These are phyloP conservation scores for Erodium texanum DNA, from an alignment of 441 rosid genomes.

Conservation along the genomic window DNA sequence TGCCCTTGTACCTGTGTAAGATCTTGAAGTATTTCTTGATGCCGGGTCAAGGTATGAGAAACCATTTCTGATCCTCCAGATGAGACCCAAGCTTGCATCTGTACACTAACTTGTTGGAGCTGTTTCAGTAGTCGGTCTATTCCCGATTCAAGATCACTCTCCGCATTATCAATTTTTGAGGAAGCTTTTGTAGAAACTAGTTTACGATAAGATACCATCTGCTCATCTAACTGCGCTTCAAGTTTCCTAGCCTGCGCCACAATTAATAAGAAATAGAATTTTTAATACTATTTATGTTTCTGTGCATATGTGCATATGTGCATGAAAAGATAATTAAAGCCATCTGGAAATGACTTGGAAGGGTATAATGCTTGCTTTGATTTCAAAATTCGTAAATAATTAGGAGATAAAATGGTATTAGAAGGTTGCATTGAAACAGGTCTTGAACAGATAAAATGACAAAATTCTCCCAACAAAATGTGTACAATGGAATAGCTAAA, in stretches of 20 bases:
- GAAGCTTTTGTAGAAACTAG: slow-evolving; percentile 66
- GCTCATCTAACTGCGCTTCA: slow-evolving; percentile 95
- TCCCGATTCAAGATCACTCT: slow-evolving; percentile 70
- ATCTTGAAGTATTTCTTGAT: slow-evolving; percentile 94
- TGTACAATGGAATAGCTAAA: background rate
- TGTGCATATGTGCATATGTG: background rate
- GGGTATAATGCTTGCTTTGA: background rate
- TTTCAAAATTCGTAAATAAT: background rate
- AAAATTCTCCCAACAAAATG: background rate
- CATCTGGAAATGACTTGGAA: background rate
- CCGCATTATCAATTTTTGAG: slow-evolving; percentile 45
- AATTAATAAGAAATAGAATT: background rate
- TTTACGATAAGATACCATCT: slow-evolving; percentile 83
- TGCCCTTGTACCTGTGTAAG: slow-evolving; percentile 55
- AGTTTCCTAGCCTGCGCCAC: slow-evolving; percentile 71
- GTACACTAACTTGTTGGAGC: slow-evolving; percentile 70
- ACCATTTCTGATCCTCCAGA: slow-evolving; percentile 98
- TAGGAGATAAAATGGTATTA: background rate
- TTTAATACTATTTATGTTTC: background rate
- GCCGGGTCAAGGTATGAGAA: slow-evolving; percentile 91
- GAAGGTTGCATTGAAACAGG: background rate
- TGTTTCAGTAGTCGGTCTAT: slow-evolving; percentile 61
- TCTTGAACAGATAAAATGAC: too few relatives aligned
- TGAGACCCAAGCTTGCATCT: slow-evolving; percentile 96
- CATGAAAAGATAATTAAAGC: background rate